Evolutionary conservation across 2,329 filamentous ascomycete genomes (phyloP).

Genomic region (Nothophoma quercina): DNA sequence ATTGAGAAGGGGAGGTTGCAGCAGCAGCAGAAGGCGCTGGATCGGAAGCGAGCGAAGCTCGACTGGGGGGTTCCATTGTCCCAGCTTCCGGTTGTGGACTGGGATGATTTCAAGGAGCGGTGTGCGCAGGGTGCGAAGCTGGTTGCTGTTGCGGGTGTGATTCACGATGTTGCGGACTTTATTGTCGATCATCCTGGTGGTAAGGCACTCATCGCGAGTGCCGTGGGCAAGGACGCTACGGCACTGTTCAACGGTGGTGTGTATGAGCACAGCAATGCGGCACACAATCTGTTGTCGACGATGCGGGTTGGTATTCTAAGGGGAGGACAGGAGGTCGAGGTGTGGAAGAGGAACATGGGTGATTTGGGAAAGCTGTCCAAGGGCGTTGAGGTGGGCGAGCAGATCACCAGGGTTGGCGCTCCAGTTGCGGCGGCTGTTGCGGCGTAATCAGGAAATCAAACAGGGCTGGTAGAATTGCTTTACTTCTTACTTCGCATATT

Average conservation of each 20-base stretch:
- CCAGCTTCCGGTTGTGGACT: constrained; percentile 48
- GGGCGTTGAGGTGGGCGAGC: constrained; percentile 78
- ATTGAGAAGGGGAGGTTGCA: constrained; percentile 53
- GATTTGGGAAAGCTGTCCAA: constrained; percentile 76
- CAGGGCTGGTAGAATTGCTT: too few relatives aligned
- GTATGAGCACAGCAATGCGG: constrained; percentile 51
- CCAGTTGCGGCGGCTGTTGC: constrained; percentile 81
- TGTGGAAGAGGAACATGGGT: constrained; percentile 48
- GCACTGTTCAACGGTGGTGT: constrained; percentile 52
- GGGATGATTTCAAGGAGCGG: constrained; percentile 47
- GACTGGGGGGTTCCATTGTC: constrained; percentile 50
- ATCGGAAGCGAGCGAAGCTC: constrained; percentile 43
- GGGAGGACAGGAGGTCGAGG: constrained; percentile 51
- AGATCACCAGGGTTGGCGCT: constrained; percentile 79
- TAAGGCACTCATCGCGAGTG: constrained; percentile 45
- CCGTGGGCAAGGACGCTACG: constrained; percentile 50
- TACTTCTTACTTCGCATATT: too few relatives aligned
- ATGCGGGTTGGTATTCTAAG: constrained; percentile 50
- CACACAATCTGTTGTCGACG: constrained; percentile 50
- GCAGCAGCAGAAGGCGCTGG: constrained; percentile 51
- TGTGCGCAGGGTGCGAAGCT: constrained; percentile 41
- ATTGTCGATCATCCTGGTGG: constrained; percentile 50
- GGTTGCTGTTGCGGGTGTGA: constrained; percentile 48
- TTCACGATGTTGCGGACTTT: constrained; percentile 50
- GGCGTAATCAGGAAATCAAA: constrained; percentile 58